A percentile compares a stretch with the other conserved stretches of the same genome.
phyloP scores from a whole-genome alignment of 306 rosid genomes.

The Fragaria nilgerrensis region DNA sequence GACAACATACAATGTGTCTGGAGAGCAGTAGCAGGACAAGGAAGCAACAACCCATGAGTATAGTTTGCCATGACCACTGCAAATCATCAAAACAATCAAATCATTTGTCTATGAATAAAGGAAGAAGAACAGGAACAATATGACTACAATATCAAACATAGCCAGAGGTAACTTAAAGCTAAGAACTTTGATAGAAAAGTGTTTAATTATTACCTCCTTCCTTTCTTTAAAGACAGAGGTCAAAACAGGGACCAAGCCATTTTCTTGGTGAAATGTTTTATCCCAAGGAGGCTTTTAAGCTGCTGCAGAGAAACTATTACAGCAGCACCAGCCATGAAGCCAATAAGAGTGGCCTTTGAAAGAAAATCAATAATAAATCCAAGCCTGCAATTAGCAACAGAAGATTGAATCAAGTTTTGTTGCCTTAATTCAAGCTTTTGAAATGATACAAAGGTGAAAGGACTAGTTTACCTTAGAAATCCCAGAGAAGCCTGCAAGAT shows the following conservation, averaged over 20 bases:
- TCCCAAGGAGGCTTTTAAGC: constrained; percentile 85
- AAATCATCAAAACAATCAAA: constrained; percentile 13
- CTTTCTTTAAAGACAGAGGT: constrained; percentile 61
- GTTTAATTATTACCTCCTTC: constrained; percentile 53
- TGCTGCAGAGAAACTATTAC: constrained; percentile 89
- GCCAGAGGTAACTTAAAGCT: neutral
- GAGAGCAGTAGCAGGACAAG: constrained; percentile 62
- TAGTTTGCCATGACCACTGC: constrained; percentile 99
- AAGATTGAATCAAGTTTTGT: neutral
- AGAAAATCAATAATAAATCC: constrained; percentile 92
- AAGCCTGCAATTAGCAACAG: constrained; percentile 47
- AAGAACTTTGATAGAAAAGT: neutral
- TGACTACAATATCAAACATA: neutral
- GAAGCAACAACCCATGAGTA: constrained; percentile 87
- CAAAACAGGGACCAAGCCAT: constrained; percentile 81
- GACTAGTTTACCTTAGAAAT: constrained; percentile 53
- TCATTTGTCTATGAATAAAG: neutral
- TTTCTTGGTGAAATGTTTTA: constrained; percentile 65
- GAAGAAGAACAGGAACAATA: neutral
- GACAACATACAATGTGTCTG: constrained; percentile 71
- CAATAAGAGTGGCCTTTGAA: constrained; percentile 83
- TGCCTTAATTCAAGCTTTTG: neutral
- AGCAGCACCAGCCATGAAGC: constrained; percentile 99
- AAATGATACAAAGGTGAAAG: neutral
- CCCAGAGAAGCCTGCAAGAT: constrained; percentile 87